Base-by-base conservation (phyloP, 2,329 filamentous ascomycete species). In the Monilinia vaccinii-corymbosi region DNA sequence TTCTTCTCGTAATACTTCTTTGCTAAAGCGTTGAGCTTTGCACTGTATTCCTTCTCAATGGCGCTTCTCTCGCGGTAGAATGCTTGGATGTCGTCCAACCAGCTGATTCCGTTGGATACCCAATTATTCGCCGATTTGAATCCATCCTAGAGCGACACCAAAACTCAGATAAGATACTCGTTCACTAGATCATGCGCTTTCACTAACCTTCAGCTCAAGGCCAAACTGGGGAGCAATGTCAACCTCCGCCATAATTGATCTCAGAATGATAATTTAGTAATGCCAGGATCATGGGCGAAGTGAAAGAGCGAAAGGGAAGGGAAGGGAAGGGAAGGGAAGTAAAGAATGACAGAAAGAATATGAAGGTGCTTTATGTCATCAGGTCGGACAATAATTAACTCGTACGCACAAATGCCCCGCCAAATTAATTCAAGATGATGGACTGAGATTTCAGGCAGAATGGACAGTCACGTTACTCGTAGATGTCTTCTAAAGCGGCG, bases 1-100 rank as follows among this genome's bases (percentile, higher is more conserved):
- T 97, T 99, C 79, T 95, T 95, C 71, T 99, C 95, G 71, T 91
- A 94, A 78, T 97, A 97, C 74, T 94, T 97, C 78, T 94, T 96
- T 59, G 93, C 94, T 55, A 99, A 79, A 2, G 85, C 85, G 67
- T 84, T 88, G 65, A 99, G 84, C 75, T 93, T 97, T 65, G 87
- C 82, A 69, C 90, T 88, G 74, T 99, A 97, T 73, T 99, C 95
- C 76, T 96, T 97, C 77, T 99, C 94, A 73, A 99, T 96, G 40
- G 79, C 85, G 71, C 91, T 90, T 61, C 95, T 85, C 75, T 99
- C 94, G 65, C 94, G 89, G 79, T 97, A 99, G 78, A 97, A 99
- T 71, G 90, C 86, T 74, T 99, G 91, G 64, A 99, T 89, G 70
- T 99, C 94, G 70, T 97, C 93, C 62, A 99, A 85, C 93, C 93